Conservation (phyloP, 768 basidiomycete genomes). For the Collybia sp. region DNA sequence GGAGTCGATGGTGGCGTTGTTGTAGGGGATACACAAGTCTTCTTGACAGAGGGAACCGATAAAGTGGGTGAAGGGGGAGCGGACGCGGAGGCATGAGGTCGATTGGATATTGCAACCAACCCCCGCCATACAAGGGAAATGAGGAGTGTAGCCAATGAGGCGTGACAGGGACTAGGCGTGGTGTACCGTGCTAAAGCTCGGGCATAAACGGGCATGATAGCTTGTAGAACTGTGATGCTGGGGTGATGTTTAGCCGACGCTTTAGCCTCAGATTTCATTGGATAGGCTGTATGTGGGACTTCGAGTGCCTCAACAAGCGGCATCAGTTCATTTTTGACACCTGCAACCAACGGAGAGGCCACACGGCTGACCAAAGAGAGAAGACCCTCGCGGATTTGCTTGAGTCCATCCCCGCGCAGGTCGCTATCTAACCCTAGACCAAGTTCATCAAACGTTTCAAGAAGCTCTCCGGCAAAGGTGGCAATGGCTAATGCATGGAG, state of each 20-base stretch:
- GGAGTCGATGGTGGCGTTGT: slow-evolving; percentile 54
- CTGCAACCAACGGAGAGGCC: slow-evolving; percentile 55
- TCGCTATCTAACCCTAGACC: slow-evolving; percentile 60
- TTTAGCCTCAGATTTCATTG: slow-evolving; percentile 27
- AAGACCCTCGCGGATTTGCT: slow-evolving; percentile 64
- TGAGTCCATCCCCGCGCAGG: slow-evolving; percentile 62
- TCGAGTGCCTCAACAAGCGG: slow-evolving; percentile 64
- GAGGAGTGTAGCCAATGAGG: slow-evolving; percentile 61
- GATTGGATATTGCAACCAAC: slow-evolving; percentile 65
- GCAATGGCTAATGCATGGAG: slow-evolving; percentile 66
- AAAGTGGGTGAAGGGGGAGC: slow-evolving; percentile 35
- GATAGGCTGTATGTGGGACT: slow-evolving; percentile 24
- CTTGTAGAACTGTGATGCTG: slow-evolving; percentile 54
- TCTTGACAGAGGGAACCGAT: slow-evolving; percentile 29
- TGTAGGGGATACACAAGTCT: slow-evolving; percentile 33
- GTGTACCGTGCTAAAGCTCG: slow-evolving; percentile 55
- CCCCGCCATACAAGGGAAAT: slow-evolving; percentile 74
- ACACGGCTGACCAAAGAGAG: slow-evolving; percentile 64
- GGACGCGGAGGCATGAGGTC: slow-evolving; percentile 36
- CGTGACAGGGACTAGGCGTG: slow-evolving; percentile 47
- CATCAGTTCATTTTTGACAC: slow-evolving; percentile 57
- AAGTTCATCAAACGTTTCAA: slow-evolving; percentile 66
- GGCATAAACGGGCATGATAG: slow-evolving; percentile 58
- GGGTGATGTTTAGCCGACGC: slow-evolving; percentile 40
- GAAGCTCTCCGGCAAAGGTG: slow-evolving; percentile 68